Conservation (phyloP, 495 filamentous ascomycete species). For the Penicillium egyptiacum region DNA sequence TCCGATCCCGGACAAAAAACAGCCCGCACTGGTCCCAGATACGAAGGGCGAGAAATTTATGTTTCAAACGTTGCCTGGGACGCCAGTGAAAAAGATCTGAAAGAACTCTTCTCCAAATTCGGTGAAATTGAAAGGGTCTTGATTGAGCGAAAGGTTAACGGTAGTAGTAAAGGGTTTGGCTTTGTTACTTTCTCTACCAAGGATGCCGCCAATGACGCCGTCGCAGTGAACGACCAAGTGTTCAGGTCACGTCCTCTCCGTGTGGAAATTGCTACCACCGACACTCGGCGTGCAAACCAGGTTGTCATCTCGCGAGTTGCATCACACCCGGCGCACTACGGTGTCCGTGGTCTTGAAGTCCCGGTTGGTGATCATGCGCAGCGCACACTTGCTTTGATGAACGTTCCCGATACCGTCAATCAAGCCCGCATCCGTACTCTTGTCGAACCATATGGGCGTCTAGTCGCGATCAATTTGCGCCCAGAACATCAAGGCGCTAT, state of each 20-base stretch:
- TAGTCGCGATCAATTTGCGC: conserved; percentile 57
- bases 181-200: conserved; percentile 76
- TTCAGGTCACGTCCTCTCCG: conserved; percentile 67
- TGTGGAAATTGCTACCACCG: conserved; percentile 56
- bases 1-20: conserved; percentile 79
- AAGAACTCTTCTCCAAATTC: conserved; percentile 67
- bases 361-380: conserved; percentile 43
- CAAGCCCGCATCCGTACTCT: conserved; percentile 60
- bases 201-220: conserved; percentile 66
- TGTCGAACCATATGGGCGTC: conserved; percentile 56
- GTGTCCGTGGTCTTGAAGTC: conserved; percentile 30
- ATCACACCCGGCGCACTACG: conserved; percentile 39
- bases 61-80: conserved; percentile 70
- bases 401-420: conserved; percentile 66
- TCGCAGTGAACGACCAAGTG: conserved; percentile 67
- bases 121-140: conserved; percentile 70
- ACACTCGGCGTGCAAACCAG: conserved; percentile 47
- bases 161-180: conserved; percentile 67
- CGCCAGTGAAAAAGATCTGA: conserved; percentile 65
- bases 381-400: conserved; percentile 58
- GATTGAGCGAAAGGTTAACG: conserved; percentile 62
- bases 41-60: conserved; percentile 86
- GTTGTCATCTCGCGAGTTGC: conserved; percentile 42
- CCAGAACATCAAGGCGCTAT: conserved; percentile 85
- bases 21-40: conserved; percentile 73